phyloP scores from a whole-genome alignment of 441 rosid species.

The Adansonia rubrostipa region DNA sequence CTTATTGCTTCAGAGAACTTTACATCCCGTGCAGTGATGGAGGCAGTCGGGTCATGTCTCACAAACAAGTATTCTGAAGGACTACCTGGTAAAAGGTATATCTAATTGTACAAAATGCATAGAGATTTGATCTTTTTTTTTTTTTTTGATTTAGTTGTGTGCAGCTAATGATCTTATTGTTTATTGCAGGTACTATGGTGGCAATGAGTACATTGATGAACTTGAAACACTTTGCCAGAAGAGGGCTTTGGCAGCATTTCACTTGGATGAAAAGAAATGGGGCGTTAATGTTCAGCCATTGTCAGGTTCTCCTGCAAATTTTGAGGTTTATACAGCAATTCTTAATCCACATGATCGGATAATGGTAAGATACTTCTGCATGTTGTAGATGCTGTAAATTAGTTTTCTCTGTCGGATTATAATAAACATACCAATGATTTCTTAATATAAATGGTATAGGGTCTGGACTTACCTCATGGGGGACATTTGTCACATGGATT shows the following conservation, averaged over 20 bases:
- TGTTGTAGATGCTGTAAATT: not conserved
- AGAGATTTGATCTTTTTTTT: not conserved
- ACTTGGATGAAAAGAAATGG: conserved; percentile 72
- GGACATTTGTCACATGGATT: conserved; percentile 96
- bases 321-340: conserved; percentile 89
- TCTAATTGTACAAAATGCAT: not conserved
- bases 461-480: conserved; percentile 92
- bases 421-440: conserved; percentile 9
- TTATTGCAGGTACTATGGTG: conserved; percentile 78
- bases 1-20: conserved; percentile 86
- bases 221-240: conserved; percentile 85
- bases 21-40: conserved; percentile 93
- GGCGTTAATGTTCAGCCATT: conserved; percentile 95
- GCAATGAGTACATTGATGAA: conserved; percentile 87
- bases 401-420: not conserved
- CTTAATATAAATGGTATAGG: conserved; percentile 42
- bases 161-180: conserved; percentile 19
- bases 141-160: conserved; percentile 11
- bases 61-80: conserved; percentile 97
- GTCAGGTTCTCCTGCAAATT: conserved; percentile 97
- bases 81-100: conserved; percentile 89
- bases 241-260: conserved; percentile 81
- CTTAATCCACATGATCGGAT: conserved; percentile 82
- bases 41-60: conserved; percentile 91
- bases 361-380: conserved; percentile 54